Conservation (phyloP, 768 basidiomycete genomes). For the Trametes villosa region DNA sequence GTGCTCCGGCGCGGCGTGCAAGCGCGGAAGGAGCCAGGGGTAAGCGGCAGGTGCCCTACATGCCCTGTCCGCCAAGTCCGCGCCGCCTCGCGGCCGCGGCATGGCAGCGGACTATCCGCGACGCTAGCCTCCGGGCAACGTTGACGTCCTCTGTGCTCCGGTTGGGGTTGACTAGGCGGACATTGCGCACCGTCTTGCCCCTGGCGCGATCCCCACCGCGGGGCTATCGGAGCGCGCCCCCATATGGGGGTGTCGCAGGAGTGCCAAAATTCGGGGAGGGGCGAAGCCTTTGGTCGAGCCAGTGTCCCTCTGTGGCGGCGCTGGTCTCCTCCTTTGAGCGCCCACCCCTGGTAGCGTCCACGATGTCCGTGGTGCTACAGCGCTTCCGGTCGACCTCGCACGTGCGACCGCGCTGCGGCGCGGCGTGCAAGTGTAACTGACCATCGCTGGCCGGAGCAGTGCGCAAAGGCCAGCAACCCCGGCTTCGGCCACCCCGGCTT, state of each 20-base stretch:
- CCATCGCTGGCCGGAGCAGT: not conserved
- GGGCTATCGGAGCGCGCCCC: conserved; percentile 3
- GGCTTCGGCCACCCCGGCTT: too few species aligned
- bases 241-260: not conserved
- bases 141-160: not conserved
- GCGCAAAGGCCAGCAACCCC: too few species aligned
- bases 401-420: not conserved
- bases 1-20: not conserved
- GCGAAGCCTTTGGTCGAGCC: conserved; percentile 1
- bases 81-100: not conserved
- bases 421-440: too few species aligned
- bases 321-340: not conserved
- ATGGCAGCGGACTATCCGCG: not conserved
- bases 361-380: not conserved
- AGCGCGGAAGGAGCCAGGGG: too few species aligned
- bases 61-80: not conserved
- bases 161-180: conserved; percentile 1
- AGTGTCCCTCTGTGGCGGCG: too few species aligned
- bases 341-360: not conserved
- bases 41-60: not conserved
- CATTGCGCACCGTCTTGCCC: not conserved
- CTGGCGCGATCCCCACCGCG: conserved; percentile 3
- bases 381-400: not conserved
- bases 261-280: too few species aligned
- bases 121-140: not conserved